Base-by-base conservation (phyloP, 192 early-diverging fungal species). In the Umbelopsis vinacea region DNA sequence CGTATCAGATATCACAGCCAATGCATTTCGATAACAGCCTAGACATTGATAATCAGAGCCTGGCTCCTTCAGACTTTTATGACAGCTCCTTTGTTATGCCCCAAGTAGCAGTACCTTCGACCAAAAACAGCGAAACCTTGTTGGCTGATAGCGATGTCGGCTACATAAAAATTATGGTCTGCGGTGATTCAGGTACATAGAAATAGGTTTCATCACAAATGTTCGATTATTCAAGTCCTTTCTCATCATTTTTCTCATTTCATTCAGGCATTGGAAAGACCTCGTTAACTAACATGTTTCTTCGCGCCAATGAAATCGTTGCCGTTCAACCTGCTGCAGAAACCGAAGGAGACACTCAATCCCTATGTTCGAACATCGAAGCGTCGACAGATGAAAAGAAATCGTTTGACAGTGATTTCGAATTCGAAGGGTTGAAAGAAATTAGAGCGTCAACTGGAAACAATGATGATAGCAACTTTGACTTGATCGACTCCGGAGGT, bases 181-280 rank as follows among this genome's bases (percentile, higher is more conserved):
- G 74, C 46, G 78, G 78, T 35, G 78, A 80, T 66, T 80, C 78
- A 54, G 74, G 76, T 78, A 73, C 29, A 11, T 63, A 10, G 5
- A 60, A 47, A 29, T 54, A 17, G 26, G 5, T 43, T 26, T 68
- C 4, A 19, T 67, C 19, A 52, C 43, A 0, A 5, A 33, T 37
- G 11, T 48, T 45, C 11, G 11, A 43, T 1, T 43, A 11, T 12
- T 0, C 5, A 43, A 43, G 11, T 7, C 40, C 11, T 1, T 43
- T 43, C 40, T 43, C 40, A 43, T 54, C 29, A 37, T 55, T 47
- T 15, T 8, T 54, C 23, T 48, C 21, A 1, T 19, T 45, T 19
- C 48, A 47, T 38, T n/a, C 33, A 78, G 76, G 78, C 8, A 76
- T 80, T 54, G 78, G 78, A 9, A 80, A 80, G 52, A 60, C 73